Evolutionary conservation across 1,284 basidiomycete species (phyloP).

Genomic region (Ganoderma lucidum): DNA sequence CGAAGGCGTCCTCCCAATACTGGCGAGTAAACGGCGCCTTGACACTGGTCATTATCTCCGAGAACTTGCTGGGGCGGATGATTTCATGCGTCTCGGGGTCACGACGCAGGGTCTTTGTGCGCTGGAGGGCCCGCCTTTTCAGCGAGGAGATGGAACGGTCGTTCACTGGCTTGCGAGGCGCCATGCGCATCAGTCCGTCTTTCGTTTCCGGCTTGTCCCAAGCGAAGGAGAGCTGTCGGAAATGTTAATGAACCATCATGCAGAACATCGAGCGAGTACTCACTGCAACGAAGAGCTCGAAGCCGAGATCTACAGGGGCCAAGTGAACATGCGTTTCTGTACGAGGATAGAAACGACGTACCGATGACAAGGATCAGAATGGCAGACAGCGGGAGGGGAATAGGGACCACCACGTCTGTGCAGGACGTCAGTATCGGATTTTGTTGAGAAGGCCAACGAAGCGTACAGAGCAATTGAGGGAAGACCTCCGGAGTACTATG

Average conservation of each 20-base stretch:
- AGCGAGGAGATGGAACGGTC: constrained; percentile 60
- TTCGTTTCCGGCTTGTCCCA: constrained; percentile 74
- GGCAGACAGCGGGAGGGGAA: constrained; percentile 72
- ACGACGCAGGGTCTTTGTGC: constrained; percentile 63
- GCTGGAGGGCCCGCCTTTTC: constrained; percentile 65
- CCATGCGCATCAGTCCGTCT: constrained; percentile 72
- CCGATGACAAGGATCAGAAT: constrained; percentile 76
- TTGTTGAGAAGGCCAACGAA: background rate
- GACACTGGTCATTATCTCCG: constrained; percentile 47
- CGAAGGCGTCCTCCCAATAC: constrained; percentile 67
- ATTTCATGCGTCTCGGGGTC: constrained; percentile 61
- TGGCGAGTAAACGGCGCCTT: constrained; percentile 62
- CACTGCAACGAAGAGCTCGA: constrained; percentile 72
- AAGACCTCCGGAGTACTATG: constrained; percentile 76
- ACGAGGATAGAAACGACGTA: constrained; percentile 38
- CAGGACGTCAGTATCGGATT: constrained; percentile 4
- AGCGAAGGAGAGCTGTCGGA: constrained; percentile 64
- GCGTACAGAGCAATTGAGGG: constrained; percentile 68
- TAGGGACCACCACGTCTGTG: constrained; percentile 69
- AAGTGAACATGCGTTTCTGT: background rate
- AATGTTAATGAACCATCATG: background rate
- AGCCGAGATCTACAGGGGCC: constrained; percentile 61
- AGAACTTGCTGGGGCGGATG: constrained; percentile 52
- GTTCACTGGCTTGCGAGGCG: constrained; percentile 73
- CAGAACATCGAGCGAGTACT: constrained; percentile 30